A percentile compares a stretch with the other conserved stretches of the same genome.
Evolutionary conservation across 2,329 filamentous ascomycete genomes (phyloP).

Genomic region (Trichoderma cornu-damae): DNA sequence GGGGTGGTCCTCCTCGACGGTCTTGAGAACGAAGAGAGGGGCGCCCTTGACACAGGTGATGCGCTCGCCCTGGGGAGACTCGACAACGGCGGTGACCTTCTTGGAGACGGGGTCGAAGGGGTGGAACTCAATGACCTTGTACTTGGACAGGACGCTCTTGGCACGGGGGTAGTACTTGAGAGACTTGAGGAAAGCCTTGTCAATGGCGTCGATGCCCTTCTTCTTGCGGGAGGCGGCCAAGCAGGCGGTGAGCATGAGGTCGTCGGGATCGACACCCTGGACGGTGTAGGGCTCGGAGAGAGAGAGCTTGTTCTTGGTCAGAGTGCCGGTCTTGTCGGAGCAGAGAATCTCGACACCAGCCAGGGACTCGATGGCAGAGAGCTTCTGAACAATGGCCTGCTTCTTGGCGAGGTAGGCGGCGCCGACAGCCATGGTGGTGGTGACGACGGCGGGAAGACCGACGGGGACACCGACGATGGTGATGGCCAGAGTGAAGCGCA

Average conservation of each 20-base stretch:
- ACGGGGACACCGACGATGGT: constrained; percentile 90
- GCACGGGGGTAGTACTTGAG: constrained; percentile 77
- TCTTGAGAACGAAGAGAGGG: constrained; percentile 80
- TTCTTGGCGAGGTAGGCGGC: constrained; percentile 88
- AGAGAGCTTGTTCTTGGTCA: constrained; percentile 92
- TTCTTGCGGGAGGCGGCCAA: constrained; percentile 88
- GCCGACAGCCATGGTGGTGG: constrained; percentile 91
- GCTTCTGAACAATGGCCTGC: constrained; percentile 89
- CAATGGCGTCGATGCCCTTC: constrained; percentile 92
- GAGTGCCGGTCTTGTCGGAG: constrained; percentile 89
- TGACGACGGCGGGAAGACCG: constrained; percentile 88
- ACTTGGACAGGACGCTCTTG: constrained; percentile 74
- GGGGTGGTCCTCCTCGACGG: constrained; percentile 77
- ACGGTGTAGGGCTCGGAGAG: constrained; percentile 80
- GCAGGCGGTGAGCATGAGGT: constrained; percentile 89
- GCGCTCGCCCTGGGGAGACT: constrained; percentile 75
- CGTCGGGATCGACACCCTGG: constrained; percentile 74
- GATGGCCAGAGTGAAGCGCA: constrained; percentile 80
- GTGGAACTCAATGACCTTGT: constrained; percentile 77
- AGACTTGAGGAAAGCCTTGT: constrained; percentile 89
- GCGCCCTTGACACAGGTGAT: constrained; percentile 90
- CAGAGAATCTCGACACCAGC: constrained; percentile 91
- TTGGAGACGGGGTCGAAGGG: constrained; percentile 92
- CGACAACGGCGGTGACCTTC: constrained; percentile 79
- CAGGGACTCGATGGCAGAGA: constrained; percentile 85